phyloP scores from a whole-genome alignment of 192 early-diverging fungal genomes.

The Rhizoclosmatium sp. region DNA sequence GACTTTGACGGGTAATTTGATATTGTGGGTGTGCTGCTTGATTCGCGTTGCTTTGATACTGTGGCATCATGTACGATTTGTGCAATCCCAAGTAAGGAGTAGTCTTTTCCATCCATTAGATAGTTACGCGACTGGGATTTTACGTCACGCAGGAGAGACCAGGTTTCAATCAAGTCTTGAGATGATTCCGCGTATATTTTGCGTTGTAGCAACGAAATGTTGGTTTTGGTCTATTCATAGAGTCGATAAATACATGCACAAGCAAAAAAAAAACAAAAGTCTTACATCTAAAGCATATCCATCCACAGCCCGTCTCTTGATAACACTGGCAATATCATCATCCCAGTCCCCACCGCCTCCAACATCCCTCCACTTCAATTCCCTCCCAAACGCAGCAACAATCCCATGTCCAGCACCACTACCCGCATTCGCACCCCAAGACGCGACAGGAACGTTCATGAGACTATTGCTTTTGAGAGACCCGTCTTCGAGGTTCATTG shows the following conservation, averaged over 20 bases:
- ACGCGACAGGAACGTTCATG: neutral
- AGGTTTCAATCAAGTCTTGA: neutral
- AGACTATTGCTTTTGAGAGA: neutral
- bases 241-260: neutral
- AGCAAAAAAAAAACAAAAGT: neutral
- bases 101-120: neutral
- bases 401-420: neutral
- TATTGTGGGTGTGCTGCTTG: neutral
- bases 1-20: neutral
- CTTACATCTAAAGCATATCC: constrained; percentile 84
- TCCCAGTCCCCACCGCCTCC: neutral
- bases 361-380: neutral
- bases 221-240: neutral
- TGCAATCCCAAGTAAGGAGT: neutral
- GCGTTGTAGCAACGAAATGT: neutral
- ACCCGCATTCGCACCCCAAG: neutral
- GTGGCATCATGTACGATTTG: neutral
- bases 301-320: constrained; percentile 75
- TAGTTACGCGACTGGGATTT: neutral
- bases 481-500: neutral
- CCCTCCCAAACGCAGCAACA: neutral
- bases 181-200: constrained; percentile 16
- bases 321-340: constrained; percentile 82
- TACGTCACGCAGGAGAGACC: constrained; percentile 5
- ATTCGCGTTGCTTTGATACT: neutral